phyloP scores from a whole-genome alignment of 768 basidiomycete genomes.

The Termitomyces sp. region DNA sequence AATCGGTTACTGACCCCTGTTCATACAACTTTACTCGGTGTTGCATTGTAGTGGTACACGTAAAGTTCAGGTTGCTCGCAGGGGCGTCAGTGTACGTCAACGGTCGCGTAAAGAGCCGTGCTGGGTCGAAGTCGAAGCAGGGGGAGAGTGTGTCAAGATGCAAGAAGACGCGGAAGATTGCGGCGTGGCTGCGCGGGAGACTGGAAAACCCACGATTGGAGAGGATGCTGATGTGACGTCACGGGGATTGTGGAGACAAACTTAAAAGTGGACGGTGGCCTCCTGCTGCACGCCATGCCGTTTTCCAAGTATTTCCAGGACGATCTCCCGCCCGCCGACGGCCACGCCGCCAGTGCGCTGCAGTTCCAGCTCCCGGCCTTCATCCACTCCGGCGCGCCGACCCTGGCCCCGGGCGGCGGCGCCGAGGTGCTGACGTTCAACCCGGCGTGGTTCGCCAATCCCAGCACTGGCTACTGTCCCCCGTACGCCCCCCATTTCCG shows the following conservation, averaged over 20 bases:
- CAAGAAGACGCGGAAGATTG: too few species aligned
- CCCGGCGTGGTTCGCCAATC: constrained; percentile 47
- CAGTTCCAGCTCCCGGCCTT: constrained; percentile 64
- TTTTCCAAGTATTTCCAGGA: constrained; percentile 35
- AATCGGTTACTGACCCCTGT: too few species aligned
- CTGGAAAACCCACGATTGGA: background rate
- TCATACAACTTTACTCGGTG: too few species aligned
- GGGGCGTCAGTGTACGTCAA: too few species aligned
- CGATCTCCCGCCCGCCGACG: constrained; percentile 6
- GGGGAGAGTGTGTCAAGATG: too few species aligned
- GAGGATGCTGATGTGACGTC: background rate
- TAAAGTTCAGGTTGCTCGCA: too few species aligned
- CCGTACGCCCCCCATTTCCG: constrained; percentile 2
- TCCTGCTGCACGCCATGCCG: constrained; percentile 16
- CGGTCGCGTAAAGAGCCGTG: too few species aligned
- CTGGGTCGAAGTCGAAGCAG: too few species aligned
- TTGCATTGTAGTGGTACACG: too few species aligned
- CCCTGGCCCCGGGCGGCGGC: constrained; percentile 66
- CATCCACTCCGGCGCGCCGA: constrained; percentile 34
- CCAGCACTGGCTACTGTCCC: constrained; percentile 7
- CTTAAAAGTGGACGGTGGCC: background rate
- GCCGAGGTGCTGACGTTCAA: constrained; percentile 62
- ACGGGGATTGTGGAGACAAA: background rate
- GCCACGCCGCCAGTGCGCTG: constrained; percentile 12
- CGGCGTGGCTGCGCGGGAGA: too few species aligned